Base-by-base conservation (phyloP, 495 filamentous ascomycete genomes). In the Penicillium riverlandense region DNA sequence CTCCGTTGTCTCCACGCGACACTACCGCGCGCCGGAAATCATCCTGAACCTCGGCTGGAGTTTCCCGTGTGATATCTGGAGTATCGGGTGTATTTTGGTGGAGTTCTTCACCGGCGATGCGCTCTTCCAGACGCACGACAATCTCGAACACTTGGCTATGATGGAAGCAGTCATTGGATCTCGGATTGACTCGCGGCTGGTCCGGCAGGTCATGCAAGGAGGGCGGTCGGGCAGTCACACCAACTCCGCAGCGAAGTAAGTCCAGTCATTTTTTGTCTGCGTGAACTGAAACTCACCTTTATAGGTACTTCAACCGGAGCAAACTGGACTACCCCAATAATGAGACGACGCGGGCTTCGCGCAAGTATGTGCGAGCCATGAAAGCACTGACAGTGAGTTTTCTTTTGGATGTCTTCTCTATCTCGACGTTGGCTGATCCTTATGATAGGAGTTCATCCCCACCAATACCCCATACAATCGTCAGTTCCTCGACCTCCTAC, bases 41-140 rank as follows among this genome's bases (percentile, higher is more conserved):
- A 98, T 98, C 40, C 74, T 98, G 30, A 92, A 94, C 10, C 74
- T 97, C 3, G 94, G 94, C 11, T 98, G 92, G 94, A 96, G 88
- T 46, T 96, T 85, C 60, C 91, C 92, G 0, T 97, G 94, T 57
- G 92, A 98, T 56, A 90, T 98, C 37, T 98, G 92, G 94, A 97
- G 91, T 70, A 96, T 98, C 40, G 94, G 94, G 7, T 98, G 92
- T 54, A 98, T 98, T 48, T 68, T 98, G 35, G 94, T 98, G n/a
- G 92, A 98, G 53, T 98, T 97, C 65, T 98, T 88, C 60, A 98
- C 94, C 2, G 92, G 94, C 4, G 94, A 98, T 65, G 92, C 94
- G 12, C 70, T 98, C 3, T 98, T 98, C 60, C 92, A 98, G 63
- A 97, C 92, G 0, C 92, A 97, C 55, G 92, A 98, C 69, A 97